A percentile compares a stretch with the other conserved stretches of the same genome.
phyloP scores from a whole-genome alignment of 2,329 filamentous ascomycete genomes.

The Trichoderma simmonsii region DNA sequence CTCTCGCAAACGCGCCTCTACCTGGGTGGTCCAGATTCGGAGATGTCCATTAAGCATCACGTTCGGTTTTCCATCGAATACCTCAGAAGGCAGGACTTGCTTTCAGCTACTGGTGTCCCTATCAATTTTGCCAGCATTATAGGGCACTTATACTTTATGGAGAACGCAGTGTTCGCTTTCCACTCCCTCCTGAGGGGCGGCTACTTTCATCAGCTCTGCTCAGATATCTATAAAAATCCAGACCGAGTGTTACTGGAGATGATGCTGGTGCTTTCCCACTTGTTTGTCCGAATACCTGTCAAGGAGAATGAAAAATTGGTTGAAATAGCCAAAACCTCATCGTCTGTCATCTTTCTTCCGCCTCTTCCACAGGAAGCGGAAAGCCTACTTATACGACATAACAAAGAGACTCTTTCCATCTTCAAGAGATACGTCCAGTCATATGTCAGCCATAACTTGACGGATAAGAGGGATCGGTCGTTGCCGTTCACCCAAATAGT shows the following conservation, averaged over 20 bases:
- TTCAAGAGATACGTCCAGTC: slow-evolving; percentile 68
- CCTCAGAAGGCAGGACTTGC: slow-evolving; percentile 63
- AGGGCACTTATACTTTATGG: slow-evolving; percentile 71
- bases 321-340: slow-evolving; percentile 51
- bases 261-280: slow-evolving; percentile 65
- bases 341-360: slow-evolving; percentile 65
- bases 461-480: slow-evolving; percentile 44
- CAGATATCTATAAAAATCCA: slow-evolving; percentile 49
- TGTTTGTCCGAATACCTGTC: slow-evolving; percentile 62
- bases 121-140: slow-evolving; percentile 71
- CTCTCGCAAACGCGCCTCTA: slow-evolving; percentile 68
- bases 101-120: slow-evolving; percentile 59
- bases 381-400: slow-evolving; percentile 57
- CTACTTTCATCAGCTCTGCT: slow-evolving; percentile 64
- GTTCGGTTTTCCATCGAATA: slow-evolving; percentile 80
- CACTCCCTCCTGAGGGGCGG: slow-evolving; percentile 69
- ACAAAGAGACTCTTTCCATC: slow-evolving; percentile 60
- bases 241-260: slow-evolving; percentile 54
- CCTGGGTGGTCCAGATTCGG: slow-evolving; percentile 65
- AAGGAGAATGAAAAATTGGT: slow-evolving; percentile 42
- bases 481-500: slow-evolving; percentile 53
- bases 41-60: slow-evolving; percentile 70
- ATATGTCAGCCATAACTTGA: slow-evolving; percentile 63
- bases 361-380: slow-evolving; percentile 57
- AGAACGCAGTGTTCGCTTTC: slow-evolving; percentile 73